Evolutionary conservation across 2,329 filamentous ascomycete genomes (phyloP).

Genomic region (Fusarium subglutinans): DNA sequence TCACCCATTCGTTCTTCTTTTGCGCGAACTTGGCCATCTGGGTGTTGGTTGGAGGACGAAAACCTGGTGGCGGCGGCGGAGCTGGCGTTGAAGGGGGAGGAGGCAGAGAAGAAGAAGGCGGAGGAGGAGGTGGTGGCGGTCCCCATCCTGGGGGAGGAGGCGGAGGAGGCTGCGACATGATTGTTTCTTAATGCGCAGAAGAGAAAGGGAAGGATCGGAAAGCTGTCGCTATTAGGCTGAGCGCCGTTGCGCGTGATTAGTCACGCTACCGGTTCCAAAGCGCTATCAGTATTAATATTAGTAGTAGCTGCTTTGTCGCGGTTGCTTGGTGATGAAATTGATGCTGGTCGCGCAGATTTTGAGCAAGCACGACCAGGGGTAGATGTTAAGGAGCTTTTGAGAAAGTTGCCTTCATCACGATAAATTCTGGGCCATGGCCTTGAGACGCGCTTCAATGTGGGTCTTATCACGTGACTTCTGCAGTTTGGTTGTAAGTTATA

Average conservation of each 20-base stretch:
- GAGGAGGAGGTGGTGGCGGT: no score
- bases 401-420: slow-evolving; percentile 44
- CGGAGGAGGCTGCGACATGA: slow-evolving; percentile 64
- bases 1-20: slow-evolving; percentile 99
- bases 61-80: slow-evolving; percentile 88
- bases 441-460: slow-evolving; percentile 37
- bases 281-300: slow-evolving; percentile 22
- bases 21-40: slow-evolving; percentile 94
- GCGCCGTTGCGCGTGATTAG: slow-evolving; percentile 50
- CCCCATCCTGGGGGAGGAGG: slow-evolving; percentile 69
- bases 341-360: slow-evolving; percentile 43
- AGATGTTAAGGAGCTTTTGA: slow-evolving; percentile 39
- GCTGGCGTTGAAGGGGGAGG: slow-evolving; percentile 66
- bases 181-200: slow-evolving; percentile 44
- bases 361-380: slow-evolving; percentile 43
- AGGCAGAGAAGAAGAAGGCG: slow-evolving; percentile 63
- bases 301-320: background rate
- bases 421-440: slow-evolving; percentile 47
- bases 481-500: background rate
- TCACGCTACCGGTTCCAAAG: slow-evolving; percentile 43
- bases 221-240: slow-evolving; percentile 44
- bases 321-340: slow-evolving; percentile 32
- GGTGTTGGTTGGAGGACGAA: slow-evolving; percentile 81
- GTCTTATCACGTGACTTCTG: slow-evolving; percentile 35
- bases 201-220: slow-evolving; percentile 27